Evolutionary conservation across 2,329 filamentous ascomycete species (phyloP).

Genomic region (Xylariaceae sp.): DNA sequence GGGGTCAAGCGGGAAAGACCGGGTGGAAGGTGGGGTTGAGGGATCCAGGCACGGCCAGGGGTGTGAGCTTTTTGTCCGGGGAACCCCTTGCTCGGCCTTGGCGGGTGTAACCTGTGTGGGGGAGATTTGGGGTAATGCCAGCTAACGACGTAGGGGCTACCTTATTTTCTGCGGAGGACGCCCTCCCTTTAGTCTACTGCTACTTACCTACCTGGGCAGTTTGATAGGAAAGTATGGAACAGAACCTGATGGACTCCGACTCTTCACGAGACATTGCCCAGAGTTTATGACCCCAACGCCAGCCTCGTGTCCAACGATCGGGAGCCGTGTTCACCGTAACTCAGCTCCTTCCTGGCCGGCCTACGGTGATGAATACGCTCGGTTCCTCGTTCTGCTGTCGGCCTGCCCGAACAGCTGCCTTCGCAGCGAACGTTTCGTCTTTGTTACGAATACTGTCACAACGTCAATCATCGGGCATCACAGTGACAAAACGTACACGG

Average conservation of each 20-base stretch:
- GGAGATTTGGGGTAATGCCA: constrained; percentile 15
- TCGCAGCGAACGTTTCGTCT: constrained; percentile 11
- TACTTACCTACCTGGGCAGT: too few relatives aligned
- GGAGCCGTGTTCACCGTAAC: constrained; percentile 18
- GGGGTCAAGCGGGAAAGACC: constrained; percentile 6
- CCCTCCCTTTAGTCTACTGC: too few relatives aligned
- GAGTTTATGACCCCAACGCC: neutral
- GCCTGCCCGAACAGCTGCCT: constrained; percentile 17
- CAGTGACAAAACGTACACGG: neutral
- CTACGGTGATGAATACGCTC: constrained; percentile 28
- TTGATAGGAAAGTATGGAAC: too few relatives aligned
- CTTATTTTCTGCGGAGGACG: neutral
- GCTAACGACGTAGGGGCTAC: neutral
- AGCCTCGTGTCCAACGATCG: constrained; percentile 18
- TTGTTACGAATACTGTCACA: constrained; percentile 17
- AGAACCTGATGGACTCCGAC: neutral
- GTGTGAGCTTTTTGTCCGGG: too few relatives aligned
- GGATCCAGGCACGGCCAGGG: neutral
- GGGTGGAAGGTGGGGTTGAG: constrained; percentile 1
- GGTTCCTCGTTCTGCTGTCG: constrained; percentile 21
- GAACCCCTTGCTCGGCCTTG: neutral
- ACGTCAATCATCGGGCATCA: neutral
- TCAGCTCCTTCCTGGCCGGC: constrained; percentile 26
- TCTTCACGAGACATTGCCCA: neutral
- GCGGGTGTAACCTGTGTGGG: constrained; percentile 8